Evolutionary conservation across 352 stramenopile genomes (phyloP).

Genomic region (Phytophthora fragariaefolia): DNA sequence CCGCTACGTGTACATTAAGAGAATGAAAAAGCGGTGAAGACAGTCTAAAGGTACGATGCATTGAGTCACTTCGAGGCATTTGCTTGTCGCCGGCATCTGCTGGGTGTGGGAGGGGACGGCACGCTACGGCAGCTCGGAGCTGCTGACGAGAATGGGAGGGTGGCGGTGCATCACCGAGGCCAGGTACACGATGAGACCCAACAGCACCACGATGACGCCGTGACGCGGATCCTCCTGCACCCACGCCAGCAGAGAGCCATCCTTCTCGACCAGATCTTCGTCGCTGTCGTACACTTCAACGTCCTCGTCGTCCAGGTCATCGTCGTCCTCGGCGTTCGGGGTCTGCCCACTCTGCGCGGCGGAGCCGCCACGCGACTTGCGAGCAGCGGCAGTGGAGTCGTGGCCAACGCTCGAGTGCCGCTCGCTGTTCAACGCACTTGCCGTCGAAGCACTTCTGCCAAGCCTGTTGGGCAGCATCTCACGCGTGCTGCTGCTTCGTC

Average conservation of each 20-base stretch:
- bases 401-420: conserved; percentile 26
- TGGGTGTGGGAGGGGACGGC: no score
- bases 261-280: conserved; percentile 49
- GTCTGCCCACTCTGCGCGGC: background rate
- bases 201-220: conserved; percentile 57
- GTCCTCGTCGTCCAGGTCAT: conserved; percentile 33
- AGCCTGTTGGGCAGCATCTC: conserved; percentile 23
- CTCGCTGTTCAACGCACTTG: conserved; percentile 27
- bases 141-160: conserved; percentile 13
- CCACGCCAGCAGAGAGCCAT: conserved; percentile 74
- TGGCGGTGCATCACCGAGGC: conserved; percentile 45
- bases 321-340: conserved; percentile 14
- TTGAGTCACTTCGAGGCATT: conserved; percentile 22
- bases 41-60: conserved; percentile 22
- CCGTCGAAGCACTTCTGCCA: conserved; percentile 26
- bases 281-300: conserved; percentile 33
- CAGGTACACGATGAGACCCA: conserved; percentile 71
- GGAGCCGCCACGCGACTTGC: conserved; percentile 8
- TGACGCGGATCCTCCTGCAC: conserved; percentile 74
- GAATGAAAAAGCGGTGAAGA: conserved; percentile 2
- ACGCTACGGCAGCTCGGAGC: conserved; percentile 19
- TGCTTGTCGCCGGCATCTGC: conserved; percentile 8
- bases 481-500: conserved; percentile 40
- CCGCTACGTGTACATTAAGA: conserved; percentile 16
- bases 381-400: conserved; percentile 2